phyloP scores from a whole-genome alignment of 1,284 basidiomycete species.

The Inonotus obliquus region DNA sequence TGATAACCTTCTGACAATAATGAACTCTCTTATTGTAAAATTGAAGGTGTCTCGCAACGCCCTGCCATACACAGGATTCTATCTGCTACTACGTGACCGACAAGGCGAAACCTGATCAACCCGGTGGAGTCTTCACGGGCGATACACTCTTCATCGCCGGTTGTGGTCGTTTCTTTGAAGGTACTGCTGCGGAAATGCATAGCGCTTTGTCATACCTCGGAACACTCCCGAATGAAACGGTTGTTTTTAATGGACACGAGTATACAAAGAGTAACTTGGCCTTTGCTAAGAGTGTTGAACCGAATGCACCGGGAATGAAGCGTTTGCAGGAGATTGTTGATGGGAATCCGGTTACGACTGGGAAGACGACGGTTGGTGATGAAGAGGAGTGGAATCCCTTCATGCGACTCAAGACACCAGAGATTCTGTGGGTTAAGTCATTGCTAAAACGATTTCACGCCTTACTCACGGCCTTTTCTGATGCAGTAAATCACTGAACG shows the following conservation, averaged over 20 bases:
- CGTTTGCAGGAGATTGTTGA: constrained; percentile 51
- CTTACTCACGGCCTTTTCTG: background rate
- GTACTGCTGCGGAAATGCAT: constrained; percentile 83
- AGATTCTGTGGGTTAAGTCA: constrained; percentile 47
- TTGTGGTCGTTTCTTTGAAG: constrained; percentile 97
- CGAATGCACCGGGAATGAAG: constrained; percentile 51
- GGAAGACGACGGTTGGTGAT: constrained; percentile 78
- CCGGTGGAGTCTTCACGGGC: constrained; percentile 87
- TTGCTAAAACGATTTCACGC: background rate
- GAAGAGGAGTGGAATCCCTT: constrained; percentile 87
- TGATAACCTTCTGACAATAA: background rate
- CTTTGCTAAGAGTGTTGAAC: constrained; percentile 66
- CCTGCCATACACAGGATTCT: constrained; percentile 96
- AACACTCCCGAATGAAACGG: constrained; percentile 74
- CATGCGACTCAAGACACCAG: constrained; percentile 60
- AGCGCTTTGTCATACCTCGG: constrained; percentile 71
- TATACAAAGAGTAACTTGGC: constrained; percentile 71
- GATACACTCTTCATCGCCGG: constrained; percentile 95
- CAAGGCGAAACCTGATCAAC: constrained; percentile 40
- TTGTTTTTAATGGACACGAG: constrained; percentile 91
- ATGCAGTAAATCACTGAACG: constrained; percentile 45
- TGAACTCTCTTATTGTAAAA: background rate
- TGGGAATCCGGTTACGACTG: constrained; percentile 58
- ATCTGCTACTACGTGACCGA: constrained; percentile 85
- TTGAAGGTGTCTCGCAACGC: constrained; percentile 60